These are phyloP conservation scores for Peribolospora baueri DNA, from an alignment of 768 basidiomycete genomes.

Conservation along the genomic window DNA sequence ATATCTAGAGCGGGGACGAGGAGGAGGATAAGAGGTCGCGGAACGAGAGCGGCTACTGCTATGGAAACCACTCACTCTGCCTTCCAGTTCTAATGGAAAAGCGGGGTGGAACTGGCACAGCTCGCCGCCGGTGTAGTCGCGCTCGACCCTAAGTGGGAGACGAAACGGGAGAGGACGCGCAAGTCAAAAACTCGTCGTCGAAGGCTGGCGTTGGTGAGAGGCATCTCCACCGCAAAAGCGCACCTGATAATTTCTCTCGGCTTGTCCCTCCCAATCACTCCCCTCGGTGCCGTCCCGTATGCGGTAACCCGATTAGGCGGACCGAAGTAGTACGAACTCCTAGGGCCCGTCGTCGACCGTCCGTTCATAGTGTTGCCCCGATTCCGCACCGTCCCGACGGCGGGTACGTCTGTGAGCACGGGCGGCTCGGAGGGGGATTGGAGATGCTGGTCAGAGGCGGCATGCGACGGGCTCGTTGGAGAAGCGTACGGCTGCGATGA, in stretches of 20 bases:
- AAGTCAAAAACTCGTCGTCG: background rate
- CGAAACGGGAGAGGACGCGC: background rate
- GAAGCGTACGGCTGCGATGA: too few relatives aligned
- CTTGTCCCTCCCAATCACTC: constrained; percentile 65
- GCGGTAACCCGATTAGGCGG: too few relatives aligned
- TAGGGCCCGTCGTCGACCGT: too few relatives aligned
- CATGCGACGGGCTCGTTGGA: too few relatives aligned
- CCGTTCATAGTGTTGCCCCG: too few relatives aligned
- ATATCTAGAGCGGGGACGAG: constrained; percentile 34
- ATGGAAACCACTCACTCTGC: constrained; percentile 36
- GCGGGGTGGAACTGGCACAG: constrained; percentile 67
- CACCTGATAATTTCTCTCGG: constrained; percentile 40
- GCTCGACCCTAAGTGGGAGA: constrained; percentile 42
- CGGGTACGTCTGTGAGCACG: too few relatives aligned
- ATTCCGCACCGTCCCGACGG: too few relatives aligned
- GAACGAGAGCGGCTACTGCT: background rate
- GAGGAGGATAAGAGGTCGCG: too few relatives aligned
- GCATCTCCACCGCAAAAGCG: constrained; percentile 16
- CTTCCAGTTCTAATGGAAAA: constrained; percentile 79
- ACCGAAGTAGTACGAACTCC: too few relatives aligned
- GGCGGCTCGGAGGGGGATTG: too few relatives aligned
- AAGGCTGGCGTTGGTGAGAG: background rate
- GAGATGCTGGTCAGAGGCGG: too few relatives aligned
- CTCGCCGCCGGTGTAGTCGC: constrained; percentile 85
- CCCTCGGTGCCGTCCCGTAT: constrained; percentile 44